Base-by-base conservation (phyloP, 331 rosid genomes). In the Phaseolus coccineus region DNA sequence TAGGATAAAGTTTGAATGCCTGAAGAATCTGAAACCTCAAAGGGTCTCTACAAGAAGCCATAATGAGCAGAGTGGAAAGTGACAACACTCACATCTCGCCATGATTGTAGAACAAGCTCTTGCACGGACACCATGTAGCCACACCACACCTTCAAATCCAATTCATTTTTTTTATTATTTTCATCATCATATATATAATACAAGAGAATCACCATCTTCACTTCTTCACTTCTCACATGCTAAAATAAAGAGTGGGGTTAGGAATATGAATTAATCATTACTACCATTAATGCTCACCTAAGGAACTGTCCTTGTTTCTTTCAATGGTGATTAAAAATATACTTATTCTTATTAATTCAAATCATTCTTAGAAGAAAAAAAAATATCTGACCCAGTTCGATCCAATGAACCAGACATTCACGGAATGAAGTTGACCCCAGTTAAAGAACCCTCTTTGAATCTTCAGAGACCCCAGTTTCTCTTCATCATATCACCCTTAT, bases 71-170 rank as follows among this genome's bases (percentile, higher is more conserved):
- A 47, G 37, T 30, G 39, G 80, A 47, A 47, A 75, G 61, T 61
- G 80, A 76, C 72, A 62, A 47, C 62, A 47, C 37, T 33, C 39
- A 76, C 78, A 42, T 14, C 58, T 40, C 46, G 12, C 16, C 44
- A 14, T 57, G 44, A 44, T 28, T 44, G 58, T 42, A 58, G 69
- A 25, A 42, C 56, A 24, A 19, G 37, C 8, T 76, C 80, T 76
- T 62, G 71, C 80, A 62, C 68, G 72, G 80, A 62, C 39, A 58
- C 10, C 35, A 48, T 27, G 14, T 61, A 30, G 79, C 61, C 71
- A 75, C 78, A 39, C 79, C 58, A 8, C 47, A 42, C 47, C 47
- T 42, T 9, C 47, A 9, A 19, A 16, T 59, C 46, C 28, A 2
- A 30, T 61, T 58, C 4, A 1, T 48, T 3, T 3, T 47, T 12